Evolutionary conservation across 805 yeast species (phyloP).

Genomic region (Kazachstania bromeliacearum): DNA sequence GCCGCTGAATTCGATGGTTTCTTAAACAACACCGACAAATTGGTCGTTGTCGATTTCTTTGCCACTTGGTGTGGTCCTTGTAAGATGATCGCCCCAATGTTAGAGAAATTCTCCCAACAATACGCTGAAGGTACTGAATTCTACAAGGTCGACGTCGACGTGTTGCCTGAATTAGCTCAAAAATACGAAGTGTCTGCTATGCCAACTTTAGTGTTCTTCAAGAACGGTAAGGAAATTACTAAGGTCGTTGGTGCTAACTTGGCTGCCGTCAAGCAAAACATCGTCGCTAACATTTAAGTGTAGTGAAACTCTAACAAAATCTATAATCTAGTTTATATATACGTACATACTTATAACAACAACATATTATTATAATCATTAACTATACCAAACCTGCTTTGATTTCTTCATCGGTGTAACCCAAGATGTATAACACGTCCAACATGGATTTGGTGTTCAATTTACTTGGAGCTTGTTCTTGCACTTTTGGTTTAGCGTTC

Average conservation of each 20-base stretch:
- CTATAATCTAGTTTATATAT: neutral
- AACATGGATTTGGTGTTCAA: conserved; percentile 64
- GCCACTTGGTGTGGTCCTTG: conserved; percentile 99
- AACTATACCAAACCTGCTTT: neutral
- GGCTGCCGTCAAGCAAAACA: conserved; percentile 63
- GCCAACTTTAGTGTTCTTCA: conserved; percentile 69
- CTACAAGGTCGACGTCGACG: conserved; percentile 88
- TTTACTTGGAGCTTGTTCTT: conserved; percentile 68
- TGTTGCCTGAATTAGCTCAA: conserved; percentile 65
- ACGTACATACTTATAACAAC: neutral
- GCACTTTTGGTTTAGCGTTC: conserved; percentile 95
- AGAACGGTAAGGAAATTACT: conserved; percentile 69
- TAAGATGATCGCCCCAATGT: conserved; percentile 90
- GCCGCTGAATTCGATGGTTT: conserved; percentile 59
- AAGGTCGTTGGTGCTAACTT: conserved; percentile 89
- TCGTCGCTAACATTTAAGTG: conserved; percentile 42
- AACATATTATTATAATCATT: neutral
- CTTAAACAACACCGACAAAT: conserved; percentile 49
- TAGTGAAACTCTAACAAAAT: neutral
- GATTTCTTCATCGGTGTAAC: conserved; percentile 54
- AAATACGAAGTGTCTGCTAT: conserved; percentile 49
- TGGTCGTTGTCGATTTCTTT: conserved; percentile 89
- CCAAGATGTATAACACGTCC: conserved; percentile 75
- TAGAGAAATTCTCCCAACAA: conserved; percentile 64
- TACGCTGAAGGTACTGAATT: conserved; percentile 56